These are phyloP conservation scores for Mrakia blollopis DNA, from an alignment of 768 basidiomycete species.

Conservation along the genomic window DNA sequence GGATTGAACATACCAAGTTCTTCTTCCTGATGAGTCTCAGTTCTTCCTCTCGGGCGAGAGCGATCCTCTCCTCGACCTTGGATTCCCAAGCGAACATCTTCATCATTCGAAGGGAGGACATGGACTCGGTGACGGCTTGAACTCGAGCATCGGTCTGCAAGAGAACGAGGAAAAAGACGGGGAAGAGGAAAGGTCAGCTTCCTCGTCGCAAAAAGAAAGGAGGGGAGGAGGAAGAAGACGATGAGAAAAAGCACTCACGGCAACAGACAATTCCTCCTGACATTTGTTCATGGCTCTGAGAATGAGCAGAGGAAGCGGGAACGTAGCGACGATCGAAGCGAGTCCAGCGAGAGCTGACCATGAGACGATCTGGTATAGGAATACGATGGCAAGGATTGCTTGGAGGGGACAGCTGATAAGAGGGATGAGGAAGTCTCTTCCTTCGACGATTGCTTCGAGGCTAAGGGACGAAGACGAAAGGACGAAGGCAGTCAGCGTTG, in stretches of 20 bases:
- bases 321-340: slow-evolving; percentile 49
- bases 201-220: background rate
- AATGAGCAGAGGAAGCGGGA: slow-evolving; percentile 58
- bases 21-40: background rate
- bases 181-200: no score
- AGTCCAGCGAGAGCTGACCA: slow-evolving; percentile 61
- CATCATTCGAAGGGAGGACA: slow-evolving; percentile 56
- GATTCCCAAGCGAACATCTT: slow-evolving; percentile 60
- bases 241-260: slow-evolving; percentile 55
- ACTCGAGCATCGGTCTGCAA: slow-evolving; percentile 54
- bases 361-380: slow-evolving; percentile 51
- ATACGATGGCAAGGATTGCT: slow-evolving; percentile 47
- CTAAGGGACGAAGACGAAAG: slow-evolving; percentile 51
- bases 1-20: slow-evolving; percentile 38
- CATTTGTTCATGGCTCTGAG: slow-evolving; percentile 50
- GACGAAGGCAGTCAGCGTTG: background rate
- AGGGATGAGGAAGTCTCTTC: slow-evolving; percentile 42
- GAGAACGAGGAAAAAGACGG: slow-evolving; percentile 36
- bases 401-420: background rate
- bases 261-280: slow-evolving; percentile 49
- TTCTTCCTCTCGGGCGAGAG: slow-evolving; percentile 45
- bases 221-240: slow-evolving; percentile 36
- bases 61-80: slow-evolving; percentile 54
- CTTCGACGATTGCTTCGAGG: slow-evolving; percentile 48
- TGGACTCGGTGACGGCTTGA: slow-evolving; percentile 56